Conservation (phyloP, 495 filamentous ascomycete species). For the Daldinia bambusicola region DNA sequence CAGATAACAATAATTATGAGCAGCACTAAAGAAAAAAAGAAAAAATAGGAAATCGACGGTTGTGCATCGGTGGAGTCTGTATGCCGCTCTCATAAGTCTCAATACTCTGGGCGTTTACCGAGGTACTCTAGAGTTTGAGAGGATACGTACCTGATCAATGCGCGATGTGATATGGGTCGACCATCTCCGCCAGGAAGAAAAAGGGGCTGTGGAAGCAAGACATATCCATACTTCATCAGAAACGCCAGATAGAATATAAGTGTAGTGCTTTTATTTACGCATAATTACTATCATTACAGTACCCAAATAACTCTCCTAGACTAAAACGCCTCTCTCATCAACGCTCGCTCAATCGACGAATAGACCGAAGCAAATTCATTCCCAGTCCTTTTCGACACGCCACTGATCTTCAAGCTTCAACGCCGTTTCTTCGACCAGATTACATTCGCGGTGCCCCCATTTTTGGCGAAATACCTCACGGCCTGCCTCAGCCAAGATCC, state of each 20-base stretch:
- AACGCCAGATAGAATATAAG: background rate
- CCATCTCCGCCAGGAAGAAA: background rate
- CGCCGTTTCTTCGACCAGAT: slow-evolving; percentile 42
- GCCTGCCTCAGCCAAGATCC: slow-evolving; percentile 47
- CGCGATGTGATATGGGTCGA: too few relatives aligned
- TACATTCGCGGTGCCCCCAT: slow-evolving; percentile 47
- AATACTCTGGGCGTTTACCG: too few relatives aligned
- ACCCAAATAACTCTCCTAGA: background rate
- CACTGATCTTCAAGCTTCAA: slow-evolving; percentile 47
- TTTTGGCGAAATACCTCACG: slow-evolving; percentile 48
- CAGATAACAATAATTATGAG: too few relatives aligned
- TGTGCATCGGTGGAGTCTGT: too few relatives aligned
- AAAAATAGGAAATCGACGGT: too few relatives aligned
- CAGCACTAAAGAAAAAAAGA: too few relatives aligned
- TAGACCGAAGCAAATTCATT: slow-evolving; percentile 3
- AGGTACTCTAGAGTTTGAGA: too few relatives aligned
- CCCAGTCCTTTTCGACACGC: slow-evolving; percentile 50
- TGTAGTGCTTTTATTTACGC: background rate
- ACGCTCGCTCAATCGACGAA: background rate
- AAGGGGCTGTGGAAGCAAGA: background rate
- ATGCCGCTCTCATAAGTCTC: too few relatives aligned
- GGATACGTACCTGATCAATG: too few relatives aligned
- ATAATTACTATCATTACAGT: slow-evolving; percentile 2
- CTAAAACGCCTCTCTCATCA: slow-evolving; percentile 4
- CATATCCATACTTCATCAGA: background rate